These are phyloP conservation scores for Stramenopiles sp. DNA, from an alignment of 352 stramenopile species.

Conservation along the genomic window DNA sequence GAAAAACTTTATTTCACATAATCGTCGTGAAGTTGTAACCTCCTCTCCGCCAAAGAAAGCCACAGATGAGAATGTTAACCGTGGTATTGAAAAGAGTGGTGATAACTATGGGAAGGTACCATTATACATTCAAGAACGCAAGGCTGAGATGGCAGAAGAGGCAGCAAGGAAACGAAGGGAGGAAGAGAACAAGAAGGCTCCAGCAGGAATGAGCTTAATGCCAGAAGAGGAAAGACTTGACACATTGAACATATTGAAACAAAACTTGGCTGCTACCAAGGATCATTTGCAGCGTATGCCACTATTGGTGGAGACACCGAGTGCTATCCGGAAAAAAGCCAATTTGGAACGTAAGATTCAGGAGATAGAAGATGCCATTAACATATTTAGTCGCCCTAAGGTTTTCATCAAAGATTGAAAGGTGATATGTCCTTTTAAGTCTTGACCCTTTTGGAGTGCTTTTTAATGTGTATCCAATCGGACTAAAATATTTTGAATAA, in stretches of 20 bases:
- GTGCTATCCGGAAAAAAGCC: constrained; percentile 49
- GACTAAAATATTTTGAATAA: not conserved
- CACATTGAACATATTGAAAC: constrained; percentile 39
- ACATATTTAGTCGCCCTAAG: constrained; percentile 54
- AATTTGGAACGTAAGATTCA: constrained; percentile 50
- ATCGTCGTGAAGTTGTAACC: not conserved
- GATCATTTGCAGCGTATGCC: constrained; percentile 46
- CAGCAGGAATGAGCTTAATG: constrained; percentile 52
- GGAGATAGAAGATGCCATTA: constrained; percentile 66
- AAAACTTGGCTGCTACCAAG: constrained; percentile 38
- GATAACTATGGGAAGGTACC: constrained; percentile 6
- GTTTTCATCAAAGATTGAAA: constrained; percentile 37
- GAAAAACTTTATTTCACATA: constrained; percentile 1
- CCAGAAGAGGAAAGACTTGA: constrained; percentile 48
- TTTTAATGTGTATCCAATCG: not conserved
- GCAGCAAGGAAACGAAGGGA: not conserved
- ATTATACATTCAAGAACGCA: constrained; percentile 3
- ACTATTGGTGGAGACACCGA: constrained; percentile 53
- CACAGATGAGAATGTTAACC: not conserved
- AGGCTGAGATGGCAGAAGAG: not conserved
- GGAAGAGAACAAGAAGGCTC: constrained; percentile 17
- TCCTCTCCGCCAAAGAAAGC: not conserved
- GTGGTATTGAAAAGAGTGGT: not conserved
- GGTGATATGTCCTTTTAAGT: not conserved
- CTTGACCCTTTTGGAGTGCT: not conserved